Evolutionary conservation across 2,329 filamentous ascomycete species (phyloP).

Genomic region (Periconia sp.): DNA sequence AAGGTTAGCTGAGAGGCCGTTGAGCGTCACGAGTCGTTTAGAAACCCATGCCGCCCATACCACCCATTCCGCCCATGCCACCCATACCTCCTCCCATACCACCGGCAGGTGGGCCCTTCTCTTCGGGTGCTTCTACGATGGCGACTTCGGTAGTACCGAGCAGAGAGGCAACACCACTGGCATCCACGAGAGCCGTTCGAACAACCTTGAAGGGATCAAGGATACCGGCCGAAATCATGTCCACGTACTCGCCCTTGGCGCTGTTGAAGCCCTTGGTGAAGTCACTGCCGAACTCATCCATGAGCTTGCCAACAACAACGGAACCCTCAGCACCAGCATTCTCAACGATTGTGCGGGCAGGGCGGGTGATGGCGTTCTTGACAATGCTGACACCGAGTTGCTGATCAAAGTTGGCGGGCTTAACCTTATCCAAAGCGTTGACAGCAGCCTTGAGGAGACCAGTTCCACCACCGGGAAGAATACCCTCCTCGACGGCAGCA

Average conservation of each 20-base stretch:
- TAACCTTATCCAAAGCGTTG: conserved; percentile 80
- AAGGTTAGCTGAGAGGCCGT: conserved; percentile 28
- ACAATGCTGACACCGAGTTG: conserved; percentile 97
- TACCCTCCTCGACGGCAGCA: conserved; percentile 97
- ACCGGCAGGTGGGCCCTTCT: conserved; percentile 65
- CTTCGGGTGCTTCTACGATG: conserved; percentile 93
- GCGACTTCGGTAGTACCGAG: conserved; percentile 98
- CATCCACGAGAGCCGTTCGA: conserved; percentile 91
- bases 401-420: conserved; percentile 96
- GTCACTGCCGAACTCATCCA: conserved; percentile 84
- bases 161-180: conserved; percentile 92
- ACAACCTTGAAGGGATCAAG: conserved; percentile 99
- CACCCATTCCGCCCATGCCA: conserved; percentile 59
- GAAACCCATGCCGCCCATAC: conserved; percentile 64
- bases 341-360: conserved; percentile 93
- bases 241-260: conserved; percentile 94
- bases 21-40: conserved; percentile 40
- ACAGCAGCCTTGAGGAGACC: conserved; percentile 95
- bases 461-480: conserved; percentile 97
- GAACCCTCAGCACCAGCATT: conserved; percentile 96
- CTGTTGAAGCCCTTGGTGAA: conserved; percentile 99
- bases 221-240: conserved; percentile 97
- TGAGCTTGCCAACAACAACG: conserved; percentile 96
- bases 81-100: conserved; percentile 58
- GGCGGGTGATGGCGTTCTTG: conserved; percentile 96